Conservation (phyloP, 495 filamentous ascomycete genomes). For the Mycothermus thermophilus region DNA sequence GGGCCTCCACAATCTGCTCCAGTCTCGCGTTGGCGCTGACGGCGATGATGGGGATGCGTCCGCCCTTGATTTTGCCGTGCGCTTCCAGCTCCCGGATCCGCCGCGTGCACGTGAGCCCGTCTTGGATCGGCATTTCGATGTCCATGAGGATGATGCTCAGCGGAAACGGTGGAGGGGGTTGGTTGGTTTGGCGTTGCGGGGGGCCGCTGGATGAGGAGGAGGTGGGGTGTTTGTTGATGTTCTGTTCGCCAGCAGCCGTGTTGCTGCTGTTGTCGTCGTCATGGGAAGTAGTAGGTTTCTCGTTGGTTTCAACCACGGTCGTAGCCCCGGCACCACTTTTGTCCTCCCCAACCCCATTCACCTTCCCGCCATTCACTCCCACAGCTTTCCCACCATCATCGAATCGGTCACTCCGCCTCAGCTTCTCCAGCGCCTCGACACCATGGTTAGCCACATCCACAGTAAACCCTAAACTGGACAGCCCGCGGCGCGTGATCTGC, state of each 20-base stretch:
- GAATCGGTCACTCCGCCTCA: conserved; percentile 18
- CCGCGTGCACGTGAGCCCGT: conserved; percentile 55
- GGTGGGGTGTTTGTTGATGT: not conserved
- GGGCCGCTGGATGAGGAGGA: not conserved
- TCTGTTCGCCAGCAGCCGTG: too few relatives aligned
- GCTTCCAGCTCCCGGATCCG: conserved; percentile 51
- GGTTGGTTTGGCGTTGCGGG: not conserved
- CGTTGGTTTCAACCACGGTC: too few relatives aligned
- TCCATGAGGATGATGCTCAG: conserved; percentile 56
- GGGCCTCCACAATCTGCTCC: conserved; percentile 52
- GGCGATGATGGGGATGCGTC: conserved; percentile 59
- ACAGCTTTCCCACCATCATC: conserved; percentile 18
- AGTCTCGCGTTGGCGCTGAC: conserved; percentile 62
- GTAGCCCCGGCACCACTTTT: too few relatives aligned
- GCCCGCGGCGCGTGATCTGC: conserved; percentile 49
- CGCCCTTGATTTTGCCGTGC: conserved; percentile 30
- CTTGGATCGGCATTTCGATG: conserved; percentile 76
- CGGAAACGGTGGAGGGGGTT: conserved; percentile 5
- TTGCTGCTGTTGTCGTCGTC: not conserved
- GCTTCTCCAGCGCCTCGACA: conserved; percentile 51
- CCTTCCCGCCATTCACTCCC: too few relatives aligned
- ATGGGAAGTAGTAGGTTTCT: conserved; percentile 5
- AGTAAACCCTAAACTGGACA: conserved; percentile 47
- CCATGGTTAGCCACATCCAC: conserved; percentile 63
- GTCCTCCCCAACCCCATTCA: too few relatives aligned